Percentiles rank a stretch among this genome's conserved stretches.
phyloP scores from a whole-genome alignment of 1,139 yeast species.

The Yamadazyma friedrichii region DNA sequence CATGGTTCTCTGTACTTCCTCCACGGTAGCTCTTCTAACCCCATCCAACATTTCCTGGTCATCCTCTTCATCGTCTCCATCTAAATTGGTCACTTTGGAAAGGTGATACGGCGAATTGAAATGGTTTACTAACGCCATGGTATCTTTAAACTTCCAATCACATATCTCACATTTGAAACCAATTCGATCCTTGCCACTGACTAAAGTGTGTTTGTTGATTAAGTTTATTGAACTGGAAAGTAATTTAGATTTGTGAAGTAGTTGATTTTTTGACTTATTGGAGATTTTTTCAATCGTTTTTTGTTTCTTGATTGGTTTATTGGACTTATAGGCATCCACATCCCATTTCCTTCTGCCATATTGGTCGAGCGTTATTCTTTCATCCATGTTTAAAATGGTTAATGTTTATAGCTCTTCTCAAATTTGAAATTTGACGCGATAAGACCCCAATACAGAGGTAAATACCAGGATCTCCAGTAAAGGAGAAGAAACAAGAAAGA shows the following conservation, averaged over 20 bases:
- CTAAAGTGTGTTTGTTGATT: conserved; percentile 35
- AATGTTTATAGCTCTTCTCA: too few species aligned
- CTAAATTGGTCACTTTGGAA: conserved; percentile 19
- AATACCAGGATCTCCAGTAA: too few species aligned
- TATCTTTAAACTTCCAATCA: conserved; percentile 76
- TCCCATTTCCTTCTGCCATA: conserved; percentile 75
- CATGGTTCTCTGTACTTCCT: conserved; percentile 33
- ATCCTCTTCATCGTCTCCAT: conserved; percentile 25
- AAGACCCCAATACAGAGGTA: not conserved
- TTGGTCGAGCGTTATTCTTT: conserved; percentile 26
- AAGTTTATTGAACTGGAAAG: conserved; percentile 29
- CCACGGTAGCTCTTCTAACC: conserved; percentile 29
- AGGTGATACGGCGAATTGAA: conserved; percentile 69
- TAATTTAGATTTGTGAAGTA: conserved; percentile 6
- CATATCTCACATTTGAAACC: conserved; percentile 86
- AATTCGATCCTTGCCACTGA: conserved; percentile 52
- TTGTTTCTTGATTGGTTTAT: conserved; percentile 34
- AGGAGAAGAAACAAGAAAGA: too few species aligned
- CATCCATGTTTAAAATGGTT: not conserved
- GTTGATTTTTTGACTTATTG: conserved; percentile 5
- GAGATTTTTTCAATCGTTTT: conserved; percentile 6
- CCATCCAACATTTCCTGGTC: conserved; percentile 32
- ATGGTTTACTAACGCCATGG: conserved; percentile 78
- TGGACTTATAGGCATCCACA: conserved; percentile 55
- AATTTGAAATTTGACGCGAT: too few species aligned